A percentile compares a stretch with the other conserved stretches of the same genome.
These are phyloP conservation scores for Phaeotremella skinneri DNA, from an alignment of 768 basidiomycete genomes.

Conservation along the genomic window DNA sequence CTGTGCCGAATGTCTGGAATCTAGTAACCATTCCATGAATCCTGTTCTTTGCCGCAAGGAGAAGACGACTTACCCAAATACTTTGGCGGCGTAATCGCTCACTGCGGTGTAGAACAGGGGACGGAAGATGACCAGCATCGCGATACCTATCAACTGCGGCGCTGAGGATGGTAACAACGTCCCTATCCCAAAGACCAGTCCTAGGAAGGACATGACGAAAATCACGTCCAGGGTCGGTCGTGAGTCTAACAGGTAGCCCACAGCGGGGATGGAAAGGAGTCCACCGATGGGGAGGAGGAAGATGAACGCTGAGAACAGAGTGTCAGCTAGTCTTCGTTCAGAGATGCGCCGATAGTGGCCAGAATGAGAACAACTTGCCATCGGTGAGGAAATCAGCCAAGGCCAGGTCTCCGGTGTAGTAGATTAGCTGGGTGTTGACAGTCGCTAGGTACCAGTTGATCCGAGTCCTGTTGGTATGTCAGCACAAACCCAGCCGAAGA, in stretches of 20 bases:
- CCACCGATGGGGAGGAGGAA: slow-evolving; percentile 53
- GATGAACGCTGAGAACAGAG: slow-evolving; percentile 46
- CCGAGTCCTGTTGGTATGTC: slow-evolving; percentile 28
- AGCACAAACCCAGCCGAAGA: background rate
- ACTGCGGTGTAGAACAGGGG: slow-evolving; percentile 52
- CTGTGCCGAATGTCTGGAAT: slow-evolving; percentile 52
- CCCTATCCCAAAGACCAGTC: slow-evolving; percentile 45
- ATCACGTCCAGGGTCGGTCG: slow-evolving; percentile 31
- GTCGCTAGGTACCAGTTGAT: slow-evolving; percentile 54
- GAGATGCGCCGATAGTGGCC: slow-evolving; percentile 7
- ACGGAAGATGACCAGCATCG: slow-evolving; percentile 48
- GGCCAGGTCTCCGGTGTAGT: slow-evolving; percentile 41
- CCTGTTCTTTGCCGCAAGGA: background rate
- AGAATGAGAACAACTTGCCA: slow-evolving; percentile 13
- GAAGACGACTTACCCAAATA: slow-evolving; percentile 24
- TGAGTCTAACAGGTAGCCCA: slow-evolving; percentile 44
- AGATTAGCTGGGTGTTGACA: slow-evolving; percentile 46
- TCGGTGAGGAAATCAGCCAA: slow-evolving; percentile 45
- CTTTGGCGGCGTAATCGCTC: slow-evolving; percentile 34
- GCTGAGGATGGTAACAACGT: slow-evolving; percentile 35
- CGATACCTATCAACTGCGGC: slow-evolving; percentile 47
- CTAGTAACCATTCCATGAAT: slow-evolving; percentile 18
- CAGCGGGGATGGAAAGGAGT: slow-evolving; percentile 40
- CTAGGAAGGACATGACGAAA: slow-evolving; percentile 41
- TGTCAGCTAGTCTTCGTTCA: slow-evolving; percentile 14